Percentiles rank a stretch among this genome's conserved stretches.
Conservation (phyloP, 192 early-diverging fungal genomes). For the Pilaira anomala region DNA sequence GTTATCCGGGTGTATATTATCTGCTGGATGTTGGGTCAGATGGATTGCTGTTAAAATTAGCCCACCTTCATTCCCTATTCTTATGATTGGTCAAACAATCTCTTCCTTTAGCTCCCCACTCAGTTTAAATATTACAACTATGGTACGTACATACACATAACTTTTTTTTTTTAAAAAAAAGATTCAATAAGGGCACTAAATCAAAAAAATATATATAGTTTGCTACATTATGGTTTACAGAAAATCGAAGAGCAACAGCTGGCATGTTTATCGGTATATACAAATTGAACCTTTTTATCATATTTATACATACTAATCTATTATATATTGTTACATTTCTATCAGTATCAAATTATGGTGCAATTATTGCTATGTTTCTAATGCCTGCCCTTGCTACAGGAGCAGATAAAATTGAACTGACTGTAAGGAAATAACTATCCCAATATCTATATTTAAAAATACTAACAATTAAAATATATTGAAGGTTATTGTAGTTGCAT, state of each 20-base stretch:
- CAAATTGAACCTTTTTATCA: not conserved
- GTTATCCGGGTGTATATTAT: constrained; percentile 22
- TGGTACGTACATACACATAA: constrained; percentile 11
- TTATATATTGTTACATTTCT: not conserved
- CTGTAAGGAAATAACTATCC: too few relatives aligned
- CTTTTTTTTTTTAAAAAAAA: too few relatives aligned
- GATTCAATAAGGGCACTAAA: not conserved
- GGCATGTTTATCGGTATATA: constrained; percentile 22
- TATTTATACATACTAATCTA: not conserved
- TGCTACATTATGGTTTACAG: constrained; percentile 22
- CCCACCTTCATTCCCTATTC: constrained; percentile 26
- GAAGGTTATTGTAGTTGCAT: constrained; percentile 19
- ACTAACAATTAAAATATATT: not conserved
- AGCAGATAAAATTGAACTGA: constrained; percentile 20
- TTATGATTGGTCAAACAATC: constrained; percentile 29
- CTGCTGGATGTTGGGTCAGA: constrained; percentile 30
- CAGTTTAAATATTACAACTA: constrained; percentile 31
- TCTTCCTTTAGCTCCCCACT: constrained; percentile 27
- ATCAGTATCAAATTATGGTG: constrained; percentile 34
- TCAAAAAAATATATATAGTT: constrained; percentile 20
- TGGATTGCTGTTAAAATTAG: constrained; percentile 25
- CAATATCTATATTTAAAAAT: not conserved
- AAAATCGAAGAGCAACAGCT: constrained; percentile 24
- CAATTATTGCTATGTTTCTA: constrained; percentile 30
- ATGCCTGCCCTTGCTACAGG: constrained; percentile 25